Conservation (phyloP, 108 stramenopile genomes). For the Conticribra guillardii region DNA sequence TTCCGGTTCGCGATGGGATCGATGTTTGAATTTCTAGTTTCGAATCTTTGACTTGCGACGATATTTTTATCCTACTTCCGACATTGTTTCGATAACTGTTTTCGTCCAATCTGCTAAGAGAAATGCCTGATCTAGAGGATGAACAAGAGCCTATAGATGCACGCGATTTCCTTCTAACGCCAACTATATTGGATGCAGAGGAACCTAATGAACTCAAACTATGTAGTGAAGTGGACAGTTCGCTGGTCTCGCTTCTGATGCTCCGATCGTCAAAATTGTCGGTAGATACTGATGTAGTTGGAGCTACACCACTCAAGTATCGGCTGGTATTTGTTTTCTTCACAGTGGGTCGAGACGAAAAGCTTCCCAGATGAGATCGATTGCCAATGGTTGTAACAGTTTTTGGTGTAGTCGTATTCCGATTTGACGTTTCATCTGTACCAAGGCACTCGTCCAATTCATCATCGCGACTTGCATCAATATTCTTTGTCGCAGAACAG, state of each 20-base stretch:
- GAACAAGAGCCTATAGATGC: slow-evolving; percentile 12
- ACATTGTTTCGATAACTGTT: not conserved
- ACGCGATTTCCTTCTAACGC: not conserved
- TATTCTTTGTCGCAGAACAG: not conserved
- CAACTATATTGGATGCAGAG: slow-evolving; percentile 1
- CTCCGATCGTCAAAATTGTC: slow-evolving; percentile 19
- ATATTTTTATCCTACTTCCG: slow-evolving; percentile 5
- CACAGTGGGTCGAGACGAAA: slow-evolving; percentile 14
- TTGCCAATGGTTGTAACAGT: not conserved
- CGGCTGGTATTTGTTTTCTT: slow-evolving; percentile 1
- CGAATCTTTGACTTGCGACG: slow-evolving; percentile 1
- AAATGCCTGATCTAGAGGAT: not conserved
- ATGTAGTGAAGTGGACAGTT: slow-evolving; percentile 33
- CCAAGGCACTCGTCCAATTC: not conserved
- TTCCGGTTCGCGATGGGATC: slow-evolving; percentile 50
- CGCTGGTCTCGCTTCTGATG: slow-evolving; percentile 36
- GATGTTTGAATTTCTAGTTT: slow-evolving; percentile 27
- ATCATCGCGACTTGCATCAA: not conserved
- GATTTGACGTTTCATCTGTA: not conserved
- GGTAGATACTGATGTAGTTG: not conserved
- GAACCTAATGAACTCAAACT: slow-evolving; percentile 26
- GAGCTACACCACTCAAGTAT: not conserved
- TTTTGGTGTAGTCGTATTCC: slow-evolving; percentile 13
- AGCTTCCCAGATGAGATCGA: no score
- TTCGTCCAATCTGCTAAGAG: slow-evolving; percentile 8